Base-by-base conservation (phyloP, 306 rosid genomes). In the Notholithocarpus densiflorus region DNA sequence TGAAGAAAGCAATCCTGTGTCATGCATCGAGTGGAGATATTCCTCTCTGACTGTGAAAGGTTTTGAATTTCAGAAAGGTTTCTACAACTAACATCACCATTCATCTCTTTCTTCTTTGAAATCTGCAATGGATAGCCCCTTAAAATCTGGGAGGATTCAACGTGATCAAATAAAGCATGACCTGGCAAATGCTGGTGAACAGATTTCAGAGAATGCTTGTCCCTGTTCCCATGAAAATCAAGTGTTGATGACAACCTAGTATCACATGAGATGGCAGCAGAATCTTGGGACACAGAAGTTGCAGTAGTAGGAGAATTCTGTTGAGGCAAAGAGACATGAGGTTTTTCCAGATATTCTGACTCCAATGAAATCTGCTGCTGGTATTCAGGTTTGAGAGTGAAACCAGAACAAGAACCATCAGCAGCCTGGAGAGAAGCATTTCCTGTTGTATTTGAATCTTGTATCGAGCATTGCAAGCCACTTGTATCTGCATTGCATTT, bases 401-500 rank as follows among this genome's bases (percentile, higher is more conserved):
- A 79, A 76, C 85, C 93, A 24, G 93, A 88, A 78, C 86, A 83
- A 48, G 91, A 85, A 77, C 83, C 81, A 23, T 82, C 87, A n/a
- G 68, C 77, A 56, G 83, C 84, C 72, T 81, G 77, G 66, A 64
- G 66, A 12, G 89, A 84, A 81, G 77, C 77, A 87, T 77, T 85
- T 53, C 85, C 87, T 53, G 71, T 23, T 52, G 86, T 52, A 65
- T 84, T 81, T n/a, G 91, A 81, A 87, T 80, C 86, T 19, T 76
- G 92, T 31, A 56, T 85, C 5, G 84, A 78, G 32, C 68, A 56
- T 76, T 79, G 85, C 56, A 80, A 71, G 72, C 75, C 86, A 72
- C 72, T 83, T 26, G 86, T 61, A 86, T 78, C 87, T 40, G 75
- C 84, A 84, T 52, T 79, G 18, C 73, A 74, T 73, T 75, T 88